Evolutionary conservation across 2,329 filamentous ascomycete genomes (phyloP).

Genomic region (Raffaelea ambrosiae): DNA sequence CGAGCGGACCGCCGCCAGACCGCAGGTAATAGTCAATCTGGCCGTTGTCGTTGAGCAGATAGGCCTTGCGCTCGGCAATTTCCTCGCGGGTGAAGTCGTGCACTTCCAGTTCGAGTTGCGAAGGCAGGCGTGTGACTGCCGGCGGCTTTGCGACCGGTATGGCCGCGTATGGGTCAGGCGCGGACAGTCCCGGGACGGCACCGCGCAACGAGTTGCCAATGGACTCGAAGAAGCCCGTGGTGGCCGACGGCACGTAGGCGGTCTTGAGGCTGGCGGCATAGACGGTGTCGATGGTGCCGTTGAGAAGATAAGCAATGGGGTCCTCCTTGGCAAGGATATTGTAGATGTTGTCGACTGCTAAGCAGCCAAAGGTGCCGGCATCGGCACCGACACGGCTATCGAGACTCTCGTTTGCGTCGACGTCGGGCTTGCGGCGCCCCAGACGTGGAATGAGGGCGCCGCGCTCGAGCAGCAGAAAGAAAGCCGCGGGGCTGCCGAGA

Average conservation of each 20-base stretch:
- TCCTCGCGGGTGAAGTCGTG: conserved; percentile 93
- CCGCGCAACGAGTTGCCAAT: conserved; percentile 55
- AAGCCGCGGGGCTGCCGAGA: conserved; percentile 81
- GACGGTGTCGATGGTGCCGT: conserved; percentile 74
- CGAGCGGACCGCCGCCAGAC: conserved; percentile 76
- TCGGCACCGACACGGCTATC: conserved; percentile 62
- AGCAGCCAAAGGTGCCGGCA: conserved; percentile 72
- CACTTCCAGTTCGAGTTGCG: conserved; percentile 81
- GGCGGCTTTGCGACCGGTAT: conserved; percentile 24
- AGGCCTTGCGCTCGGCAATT: conserved; percentile 80
- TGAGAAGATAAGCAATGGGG: conserved; percentile 84
- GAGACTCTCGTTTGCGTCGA: conserved; percentile 52
- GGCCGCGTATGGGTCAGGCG: conserved; percentile 1
- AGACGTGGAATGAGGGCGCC: conserved; percentile 64
- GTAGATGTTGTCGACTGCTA: conserved; percentile 93
- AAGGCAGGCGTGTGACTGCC: conserved; percentile 40
- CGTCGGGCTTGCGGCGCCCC: conserved; percentile 66
- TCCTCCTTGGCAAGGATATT: conserved; percentile 69
- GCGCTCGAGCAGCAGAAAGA: conserved; percentile 83
- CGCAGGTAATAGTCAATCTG: conserved; percentile 88
- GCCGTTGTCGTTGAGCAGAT: conserved; percentile 87
- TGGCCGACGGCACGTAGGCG: conserved; percentile 69
- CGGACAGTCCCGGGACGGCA: conserved; percentile 46
- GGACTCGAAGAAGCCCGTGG: conserved; percentile 55
- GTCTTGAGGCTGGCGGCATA: conserved; percentile 71